Percentiles rank a stretch among this genome's conserved stretches.
phyloP scores from a whole-genome alignment of 495 filamentous ascomycete species.

The Hypoxylon lienhwacheense region DNA sequence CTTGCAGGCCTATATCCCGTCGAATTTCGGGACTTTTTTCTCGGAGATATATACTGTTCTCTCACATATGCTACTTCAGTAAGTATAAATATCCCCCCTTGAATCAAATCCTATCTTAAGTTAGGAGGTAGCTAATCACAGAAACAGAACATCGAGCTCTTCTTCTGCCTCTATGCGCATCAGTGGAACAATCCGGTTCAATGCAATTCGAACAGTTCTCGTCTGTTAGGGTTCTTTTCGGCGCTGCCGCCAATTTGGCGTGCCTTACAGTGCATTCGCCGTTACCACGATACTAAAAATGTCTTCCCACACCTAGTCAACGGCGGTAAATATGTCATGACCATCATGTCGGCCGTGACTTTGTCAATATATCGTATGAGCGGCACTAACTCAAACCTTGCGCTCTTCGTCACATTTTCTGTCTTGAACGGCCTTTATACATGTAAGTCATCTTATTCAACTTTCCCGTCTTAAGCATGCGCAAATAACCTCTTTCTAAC shows the following conservation, averaged over 20 bases:
- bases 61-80: slow-evolving; percentile 86
- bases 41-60: slow-evolving; percentile 97
- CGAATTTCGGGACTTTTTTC: slow-evolving; percentile 95
- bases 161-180: slow-evolving; percentile 88
- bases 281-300: slow-evolving; percentile 83
- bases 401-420: slow-evolving; percentile 77
- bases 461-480: background rate
- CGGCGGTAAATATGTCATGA: slow-evolving; percentile 86
- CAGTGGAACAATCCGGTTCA: slow-evolving; percentile 68
- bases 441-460: slow-evolving; percentile 51
- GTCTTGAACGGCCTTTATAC: slow-evolving; percentile 79
- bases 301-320: slow-evolving; percentile 92
- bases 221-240: slow-evolving; percentile 84
- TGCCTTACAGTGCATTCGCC: slow-evolving; percentile 84
- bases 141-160: slow-evolving; percentile 78
- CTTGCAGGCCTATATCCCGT: slow-evolving; percentile 87
- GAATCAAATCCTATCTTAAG: too few relatives aligned
- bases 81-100: slow-evolving; percentile 49
- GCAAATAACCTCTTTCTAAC: background rate
- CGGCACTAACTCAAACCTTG: slow-evolving; percentile 51
- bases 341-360: slow-evolving; percentile 74
- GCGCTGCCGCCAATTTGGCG: slow-evolving; percentile 84
- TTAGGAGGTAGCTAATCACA: background rate
- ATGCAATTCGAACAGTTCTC: slow-evolving; percentile 86
- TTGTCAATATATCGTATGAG: slow-evolving; percentile 83